A percentile compares a stretch with the other conserved stretches of the same genome.
Conservation (phyloP, 768 basidiomycete species). For the Mrakia hoshinonis region DNA sequence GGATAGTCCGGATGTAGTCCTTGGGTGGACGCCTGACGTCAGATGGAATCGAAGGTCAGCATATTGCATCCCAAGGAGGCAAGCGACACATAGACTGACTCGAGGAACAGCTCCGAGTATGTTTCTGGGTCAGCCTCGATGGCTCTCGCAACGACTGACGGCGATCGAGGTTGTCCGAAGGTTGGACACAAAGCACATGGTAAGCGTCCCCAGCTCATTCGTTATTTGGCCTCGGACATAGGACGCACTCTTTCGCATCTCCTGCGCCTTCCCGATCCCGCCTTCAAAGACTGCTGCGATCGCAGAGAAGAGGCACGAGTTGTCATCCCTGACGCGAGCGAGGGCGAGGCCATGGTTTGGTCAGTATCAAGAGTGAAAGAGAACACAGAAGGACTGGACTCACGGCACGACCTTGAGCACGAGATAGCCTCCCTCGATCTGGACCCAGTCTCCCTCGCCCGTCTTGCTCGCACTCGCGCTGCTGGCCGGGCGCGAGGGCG, state of each 20-base stretch:
- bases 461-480: not conserved
- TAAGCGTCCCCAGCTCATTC: too few relatives aligned
- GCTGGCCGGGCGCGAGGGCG: not conserved
- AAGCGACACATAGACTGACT: conserved; percentile 46
- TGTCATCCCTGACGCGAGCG: conserved; percentile 62
- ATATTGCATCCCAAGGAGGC: not conserved
- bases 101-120: conserved; percentile 78
- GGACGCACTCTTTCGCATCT: conserved; percentile 62
- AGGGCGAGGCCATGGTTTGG: not conserved
- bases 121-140: conserved; percentile 62
- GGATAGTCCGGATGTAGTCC: conserved; percentile 72
- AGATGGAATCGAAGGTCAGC: conserved; percentile 37
- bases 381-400: not conserved
- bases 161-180: too few relatives aligned
- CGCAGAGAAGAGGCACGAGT: conserved; percentile 86
- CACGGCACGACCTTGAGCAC: conserved; percentile 21
- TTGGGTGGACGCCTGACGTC: conserved; percentile 51
- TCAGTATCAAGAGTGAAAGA: too few relatives aligned
- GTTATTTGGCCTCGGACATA: not conserved
- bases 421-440: conserved; percentile 13
- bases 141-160: conserved; percentile 68
- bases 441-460: conserved; percentile 4
- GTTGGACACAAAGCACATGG: not conserved
- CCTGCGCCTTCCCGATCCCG: conserved; percentile 55
- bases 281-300: conserved; percentile 79